phyloP scores from a whole-genome alignment of 768 basidiomycete genomes.

The Phaffia tasmanica region DNA sequence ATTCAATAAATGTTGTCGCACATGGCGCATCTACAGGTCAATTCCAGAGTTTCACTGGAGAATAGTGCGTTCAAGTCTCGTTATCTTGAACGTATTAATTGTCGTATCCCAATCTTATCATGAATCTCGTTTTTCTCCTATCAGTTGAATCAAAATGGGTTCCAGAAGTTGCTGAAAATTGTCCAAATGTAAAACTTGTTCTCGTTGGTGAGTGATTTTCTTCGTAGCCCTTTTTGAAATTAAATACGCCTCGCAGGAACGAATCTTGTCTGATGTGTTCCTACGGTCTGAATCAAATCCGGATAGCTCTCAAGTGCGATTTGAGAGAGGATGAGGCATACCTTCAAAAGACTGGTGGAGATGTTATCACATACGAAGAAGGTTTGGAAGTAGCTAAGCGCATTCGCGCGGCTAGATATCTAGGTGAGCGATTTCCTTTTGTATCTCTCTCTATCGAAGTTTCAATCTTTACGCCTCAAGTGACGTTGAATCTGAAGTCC shows the following conservation, averaged over 20 bases:
- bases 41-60: slow-evolving; percentile 13
- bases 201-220: too few species aligned
- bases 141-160: too few species aligned
- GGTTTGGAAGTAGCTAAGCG: slow-evolving; percentile 19
- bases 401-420: background rate
- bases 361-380: slow-evolving; percentile 12
- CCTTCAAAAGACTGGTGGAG: background rate
- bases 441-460: background rate
- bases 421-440: background rate
- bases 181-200: too few species aligned
- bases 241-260: too few species aligned
- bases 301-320: slow-evolving; percentile 17
- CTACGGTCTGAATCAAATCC: background rate
- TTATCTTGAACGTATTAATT: background rate
- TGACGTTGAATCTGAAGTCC: too few species aligned
- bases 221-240: too few species aligned
- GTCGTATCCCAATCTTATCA: background rate
- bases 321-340: slow-evolving; percentile 1
- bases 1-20: too few species aligned
- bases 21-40: background rate
- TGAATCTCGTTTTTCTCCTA: background rate
- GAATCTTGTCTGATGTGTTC: background rate
- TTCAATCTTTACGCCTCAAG: background rate
- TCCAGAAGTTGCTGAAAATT: too few species aligned
- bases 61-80: background rate